Base-by-base conservation (phyloP, 805 yeast species). In the Barnettozyma populi region DNA sequence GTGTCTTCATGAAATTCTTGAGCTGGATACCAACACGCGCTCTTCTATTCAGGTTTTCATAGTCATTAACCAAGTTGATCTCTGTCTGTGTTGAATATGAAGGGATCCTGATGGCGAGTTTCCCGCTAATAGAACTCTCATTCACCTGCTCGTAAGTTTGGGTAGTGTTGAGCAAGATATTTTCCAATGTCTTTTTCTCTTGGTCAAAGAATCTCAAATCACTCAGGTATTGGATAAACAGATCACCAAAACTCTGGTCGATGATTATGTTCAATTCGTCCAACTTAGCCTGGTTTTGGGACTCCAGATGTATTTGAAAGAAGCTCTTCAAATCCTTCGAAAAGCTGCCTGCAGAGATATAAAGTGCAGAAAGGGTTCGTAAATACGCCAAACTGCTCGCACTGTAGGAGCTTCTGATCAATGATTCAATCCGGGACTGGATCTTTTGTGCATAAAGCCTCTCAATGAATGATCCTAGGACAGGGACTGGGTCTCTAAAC, bases 361-460 rank as follows among this genome's bases (percentile, higher is more conserved):
- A 84, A n/a, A 85, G 69, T 2, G 82, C 71, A 64, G 88, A 86
- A 31, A 92, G 66, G 1, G 84, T 74, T 57, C 98, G 75, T 2
- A 90, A 80, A 60, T 84, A 88, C 0, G 95, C 84, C 44, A 90
- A 67, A 2, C 80, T 72, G 21, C 87, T 79, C 7, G 78, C 69
- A 2, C 85, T 74, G 42, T 78, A 74, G 0, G 96, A 82, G 47
- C 75, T 78, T 44, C 75, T 80, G 29, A 90, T 65, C 29, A 86
- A 68, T 1, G 76, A 66, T 51, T 80, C 81, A 16, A 82, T 70
- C 56, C 78, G 73, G 18, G 77, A 71, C 52, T 78, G 76, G 29
- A 84, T 67, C 53, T 86, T 76, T 63, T 86, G 92, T 0, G 84
- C 90, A 65, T 84, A 86, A 10, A 86, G 72, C 56, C 95, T 75